Percentiles rank a stretch among this genome's conserved stretches.
Conservation (phyloP, 768 basidiomycete genomes). For the Naganishia vaughanmartiniae region DNA sequence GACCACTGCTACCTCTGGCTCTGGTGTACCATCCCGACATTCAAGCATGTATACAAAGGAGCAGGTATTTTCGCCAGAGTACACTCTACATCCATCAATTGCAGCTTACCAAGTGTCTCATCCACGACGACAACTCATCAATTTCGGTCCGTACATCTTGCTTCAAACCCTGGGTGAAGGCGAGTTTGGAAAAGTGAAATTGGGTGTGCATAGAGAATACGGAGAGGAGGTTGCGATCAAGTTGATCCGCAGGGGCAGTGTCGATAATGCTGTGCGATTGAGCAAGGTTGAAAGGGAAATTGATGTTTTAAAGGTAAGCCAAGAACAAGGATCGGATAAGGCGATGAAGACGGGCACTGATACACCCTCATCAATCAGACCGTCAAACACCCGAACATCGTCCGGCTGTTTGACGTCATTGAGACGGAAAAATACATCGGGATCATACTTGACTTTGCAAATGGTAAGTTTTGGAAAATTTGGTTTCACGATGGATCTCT, state of each 20-base stretch:
- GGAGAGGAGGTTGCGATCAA: slow-evolving; percentile 99
- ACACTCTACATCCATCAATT: slow-evolving; percentile 51
- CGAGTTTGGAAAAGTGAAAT: slow-evolving; percentile 97
- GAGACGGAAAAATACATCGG: slow-evolving; percentile 99
- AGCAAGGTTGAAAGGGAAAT: slow-evolving; percentile 97
- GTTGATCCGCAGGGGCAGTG: slow-evolving; percentile 85
- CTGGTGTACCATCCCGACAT: neutral
- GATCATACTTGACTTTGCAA: slow-evolving; percentile 97
- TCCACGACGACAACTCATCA: slow-evolving; percentile 52
- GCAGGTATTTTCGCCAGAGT: slow-evolving; percentile 38
- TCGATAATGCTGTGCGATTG: slow-evolving; percentile 76
- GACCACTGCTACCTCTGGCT: neutral
- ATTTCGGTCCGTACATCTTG: slow-evolving; percentile 89
- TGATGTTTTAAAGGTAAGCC: slow-evolving; percentile 83
- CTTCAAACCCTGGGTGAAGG: slow-evolving; percentile 96
- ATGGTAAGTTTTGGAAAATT: slow-evolving; percentile 58
- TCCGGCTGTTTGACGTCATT: slow-evolving; percentile 95
- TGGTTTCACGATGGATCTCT: no score
- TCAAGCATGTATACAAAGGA: slow-evolving; percentile 4
- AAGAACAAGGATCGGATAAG: neutral
- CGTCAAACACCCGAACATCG: slow-evolving; percentile 96
- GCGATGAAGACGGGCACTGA: neutral
- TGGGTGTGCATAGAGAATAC: slow-evolving; percentile 89
- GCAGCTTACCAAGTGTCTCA: slow-evolving; percentile 50
- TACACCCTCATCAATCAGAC: slow-evolving; percentile 57